phyloP scores from a whole-genome alignment of 2,329 filamentous ascomycete genomes.

The Diaporthe ilicicola region DNA sequence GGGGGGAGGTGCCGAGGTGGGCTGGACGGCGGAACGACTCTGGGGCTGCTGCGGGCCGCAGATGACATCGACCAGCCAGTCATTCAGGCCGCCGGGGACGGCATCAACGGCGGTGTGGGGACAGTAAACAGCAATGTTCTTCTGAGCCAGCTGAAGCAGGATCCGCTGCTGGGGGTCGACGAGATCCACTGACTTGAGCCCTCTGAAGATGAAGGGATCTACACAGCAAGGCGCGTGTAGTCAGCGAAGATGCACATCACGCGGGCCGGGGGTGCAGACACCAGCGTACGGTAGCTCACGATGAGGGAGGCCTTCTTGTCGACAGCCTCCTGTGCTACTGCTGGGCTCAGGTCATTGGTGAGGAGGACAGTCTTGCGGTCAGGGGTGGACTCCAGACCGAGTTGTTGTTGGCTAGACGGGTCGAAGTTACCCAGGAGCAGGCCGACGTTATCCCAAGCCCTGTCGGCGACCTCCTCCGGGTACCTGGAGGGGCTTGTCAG shows the following conservation, averaged over 20 bases:
- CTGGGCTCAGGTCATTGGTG: constrained; percentile 89
- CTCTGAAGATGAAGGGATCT: constrained; percentile 97
- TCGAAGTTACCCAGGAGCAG: constrained; percentile 66
- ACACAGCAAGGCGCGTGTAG: neutral
- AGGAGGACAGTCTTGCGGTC: constrained; percentile 56
- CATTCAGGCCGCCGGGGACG: constrained; percentile 83
- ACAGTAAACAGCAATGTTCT: constrained; percentile 93
- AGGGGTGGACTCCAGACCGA: constrained; percentile 40
- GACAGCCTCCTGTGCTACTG: constrained; percentile 91
- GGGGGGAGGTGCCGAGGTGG: constrained; percentile 51
- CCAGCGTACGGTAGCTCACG: constrained; percentile 89
- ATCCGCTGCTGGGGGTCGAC: constrained; percentile 87
- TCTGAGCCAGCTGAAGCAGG: constrained; percentile 81
- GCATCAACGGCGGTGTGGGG: constrained; percentile 96
- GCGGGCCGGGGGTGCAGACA: constrained; percentile 38
- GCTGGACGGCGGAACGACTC: constrained; percentile 53
- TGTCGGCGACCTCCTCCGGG: constrained; percentile 87
- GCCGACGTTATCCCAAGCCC: constrained; percentile 96
- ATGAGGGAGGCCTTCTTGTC: constrained; percentile 78
- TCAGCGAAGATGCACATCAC: neutral
- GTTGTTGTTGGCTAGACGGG: constrained; percentile 31
- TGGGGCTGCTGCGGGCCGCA: constrained; percentile 56
- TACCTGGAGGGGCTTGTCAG: constrained; percentile 64
- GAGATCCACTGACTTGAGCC: constrained; percentile 87
- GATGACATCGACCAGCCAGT: constrained; percentile 92